Percentiles rank a stretch among this genome's conserved stretches.
Conservation (phyloP, 805 yeast genomes). For the Myxozyma lipomycoides region DNA sequence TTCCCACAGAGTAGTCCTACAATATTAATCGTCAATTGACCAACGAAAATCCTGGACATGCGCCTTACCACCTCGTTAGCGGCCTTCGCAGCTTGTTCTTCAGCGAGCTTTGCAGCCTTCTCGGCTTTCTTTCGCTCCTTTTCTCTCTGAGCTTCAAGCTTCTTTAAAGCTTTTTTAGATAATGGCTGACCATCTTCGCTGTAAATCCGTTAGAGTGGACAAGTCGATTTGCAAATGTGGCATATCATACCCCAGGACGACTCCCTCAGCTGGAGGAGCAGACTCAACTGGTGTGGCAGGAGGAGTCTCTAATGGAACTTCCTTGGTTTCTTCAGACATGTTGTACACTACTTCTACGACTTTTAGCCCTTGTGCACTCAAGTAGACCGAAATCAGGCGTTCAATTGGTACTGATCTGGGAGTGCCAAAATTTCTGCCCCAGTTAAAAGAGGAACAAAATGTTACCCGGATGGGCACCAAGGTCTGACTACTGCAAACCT, state of each 20-base stretch:
- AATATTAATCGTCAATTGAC: background rate
- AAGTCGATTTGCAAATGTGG: conserved; percentile 51
- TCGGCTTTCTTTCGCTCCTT: conserved; percentile 91
- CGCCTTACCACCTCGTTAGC: conserved; percentile 54
- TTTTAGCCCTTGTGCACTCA: no score
- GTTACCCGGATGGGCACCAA: no score
- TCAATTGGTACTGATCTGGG: no score
- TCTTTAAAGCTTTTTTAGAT: conserved; percentile 91
- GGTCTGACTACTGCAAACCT: no score
- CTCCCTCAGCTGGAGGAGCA: conserved; percentile 1
- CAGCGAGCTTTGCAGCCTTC: conserved; percentile 80
- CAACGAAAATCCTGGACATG: background rate
- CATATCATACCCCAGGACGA: conserved; percentile 32
- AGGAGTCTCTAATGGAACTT: conserved; percentile 1
- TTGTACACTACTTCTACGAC: no score
- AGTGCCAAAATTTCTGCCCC: no score
- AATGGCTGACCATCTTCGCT: conserved; percentile 81
- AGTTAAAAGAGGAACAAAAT: no score
- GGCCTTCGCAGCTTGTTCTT: conserved; percentile 75
- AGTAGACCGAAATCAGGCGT: no score
- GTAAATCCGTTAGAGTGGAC: conserved; percentile 53
- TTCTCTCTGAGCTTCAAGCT: conserved; percentile 87
- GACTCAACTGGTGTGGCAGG: conserved; percentile 7
- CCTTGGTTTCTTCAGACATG: background rate
- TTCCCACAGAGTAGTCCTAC: conserved; percentile 73